Conservation (phyloP, 345 rosid species). For the Stellera chamaejasme region DNA sequence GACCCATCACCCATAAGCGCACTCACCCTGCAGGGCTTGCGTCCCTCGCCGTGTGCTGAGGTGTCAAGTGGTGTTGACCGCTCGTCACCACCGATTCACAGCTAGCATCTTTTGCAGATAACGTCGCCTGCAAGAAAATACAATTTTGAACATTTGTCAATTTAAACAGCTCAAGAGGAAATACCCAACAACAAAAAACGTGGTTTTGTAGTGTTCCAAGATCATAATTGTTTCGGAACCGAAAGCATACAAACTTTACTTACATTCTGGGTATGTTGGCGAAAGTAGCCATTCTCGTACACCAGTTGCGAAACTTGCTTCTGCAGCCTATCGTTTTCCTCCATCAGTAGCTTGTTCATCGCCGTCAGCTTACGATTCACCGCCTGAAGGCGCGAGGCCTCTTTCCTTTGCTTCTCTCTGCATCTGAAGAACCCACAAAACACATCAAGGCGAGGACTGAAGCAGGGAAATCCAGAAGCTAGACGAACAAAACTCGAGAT, state of each 20-base stretch:
- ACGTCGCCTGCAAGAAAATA: conserved; percentile 56
- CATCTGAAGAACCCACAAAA: conserved; percentile 43
- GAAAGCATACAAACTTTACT: conserved; percentile 20
- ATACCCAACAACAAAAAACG: background rate
- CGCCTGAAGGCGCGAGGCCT: conserved; percentile 95
- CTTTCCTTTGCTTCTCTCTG: conserved; percentile 99
- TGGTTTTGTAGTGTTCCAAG: background rate
- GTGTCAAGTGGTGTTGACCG: conserved; percentile 92
- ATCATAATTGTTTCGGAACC: background rate
- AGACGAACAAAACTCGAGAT: too few relatives aligned
- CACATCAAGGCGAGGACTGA: too few relatives aligned
- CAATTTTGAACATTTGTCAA: conserved; percentile 1
- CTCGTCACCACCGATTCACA: conserved; percentile 98
- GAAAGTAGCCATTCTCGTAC: conserved; percentile 95
- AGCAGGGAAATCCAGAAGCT: too few relatives aligned
- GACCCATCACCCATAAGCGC: conserved; percentile 36
- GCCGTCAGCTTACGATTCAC: conserved; percentile 95
- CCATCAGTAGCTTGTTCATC: conserved; percentile 99
- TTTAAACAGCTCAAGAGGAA: conserved; percentile 2
- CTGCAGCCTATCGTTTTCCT: conserved; percentile 99
- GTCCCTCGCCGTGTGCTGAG: conserved; percentile 98
- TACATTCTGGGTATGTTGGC: conserved; percentile 88
- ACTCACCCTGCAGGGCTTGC: conserved; percentile 99
- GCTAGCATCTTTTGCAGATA: conserved; percentile 93
- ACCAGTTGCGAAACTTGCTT: conserved; percentile 98